Evolutionary conservation across 2,329 filamentous ascomycete species (phyloP), one percentile per base, ranked within the genome.

Genomic region (Penicillium freii): DNA sequence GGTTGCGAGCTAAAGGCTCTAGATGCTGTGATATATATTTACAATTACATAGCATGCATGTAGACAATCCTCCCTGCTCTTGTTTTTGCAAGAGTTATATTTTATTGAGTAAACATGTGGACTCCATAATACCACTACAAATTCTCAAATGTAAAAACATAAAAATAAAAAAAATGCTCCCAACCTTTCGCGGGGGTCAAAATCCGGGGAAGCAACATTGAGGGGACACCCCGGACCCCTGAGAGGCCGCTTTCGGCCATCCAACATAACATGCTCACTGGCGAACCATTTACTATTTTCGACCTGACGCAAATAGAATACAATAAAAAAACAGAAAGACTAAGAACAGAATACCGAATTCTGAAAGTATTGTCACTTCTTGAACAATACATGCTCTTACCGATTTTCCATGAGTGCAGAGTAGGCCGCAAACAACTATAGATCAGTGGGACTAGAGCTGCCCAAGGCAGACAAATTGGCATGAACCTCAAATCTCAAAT

Each of bases 201-300:
- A 53, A 43, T 53, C 54, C 36, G 54, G 54, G 54, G 54, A 53
- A 56, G 54, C 42, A 34, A 46, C 27, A 40, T 53, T 29, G 34
- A 46, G n/a, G 25, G 40, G 33, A 27, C 40, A 51, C 42, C 42
- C 42, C 27, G n/a, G 54, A 46, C 25, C 34, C 23, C 44, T 19
- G 33, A 46, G 19, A 25, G 39, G 39, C 54, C 47, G 54, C 34
- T 33, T 46, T 27, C 54, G 48, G 48, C 40, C 46, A 51, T 17
- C 25, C 47, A 56, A 17, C 27, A 10, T 5, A 56, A 17, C 27
- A 10, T 5, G 15, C 6, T 25, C 13, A 44, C 17, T 29, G 4
- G 34, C 34, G 38, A 23, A 25, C 40, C 40, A 46, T 34, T 52
- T 46, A 31, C 27, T 23, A 52, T 34, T 56, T 52, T n/a, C 23